Base-by-base conservation (phyloP, 805 yeast species). In the Candida verbasci region DNA sequence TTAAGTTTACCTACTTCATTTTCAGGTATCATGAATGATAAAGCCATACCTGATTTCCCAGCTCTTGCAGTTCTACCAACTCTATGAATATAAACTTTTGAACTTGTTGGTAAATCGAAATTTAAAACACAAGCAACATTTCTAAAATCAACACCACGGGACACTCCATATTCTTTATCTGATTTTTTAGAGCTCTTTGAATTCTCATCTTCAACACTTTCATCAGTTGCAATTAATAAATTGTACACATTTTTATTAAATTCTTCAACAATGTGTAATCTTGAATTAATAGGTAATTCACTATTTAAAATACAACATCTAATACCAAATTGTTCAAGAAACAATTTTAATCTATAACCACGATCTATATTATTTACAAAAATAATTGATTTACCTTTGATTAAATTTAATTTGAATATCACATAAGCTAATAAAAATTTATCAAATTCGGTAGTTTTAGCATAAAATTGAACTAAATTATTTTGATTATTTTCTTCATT, bases 51-150 rank as follows among this genome's bases (percentile, higher is more conserved):
- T 1, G 93, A 73, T 55, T 86, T 88, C 37, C 96, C 96, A 6
- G 96, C 97, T 63, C 98, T 80, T 4, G 98, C 98, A n/a, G n/a
- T n/a, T n/a, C n/a, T n/a, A n/a, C n/a, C n/a, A n/a, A n/a, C n/a
- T n/a, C n/a, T n/a, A n/a, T 93, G 98, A 21, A 87, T 81, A 55
- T 93, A 93, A 3, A 95, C 78, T 55, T 82, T 84, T 4, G 97
- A 81, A 8, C 94, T 80, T 3, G 86, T 75, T 27, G 98, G 98
- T 49, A 93, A 68, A 56, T 93, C 98, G 58, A 93, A 93, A 62
- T 93, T 93, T 46, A 93, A 68, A 6, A 93, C 98, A 65, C 97
- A 93, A 7, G 97, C 93, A 41, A 93, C 97, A 51, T 93, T 91
- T 50, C 76, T 81, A 70, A 93, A 93, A 62, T 93, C 98, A 26